Evolutionary conservation across 2,329 filamentous ascomycete genomes (phyloP), one percentile per base, ranked within the genome.

Genomic region (Lachnellula hyalina): DNA sequence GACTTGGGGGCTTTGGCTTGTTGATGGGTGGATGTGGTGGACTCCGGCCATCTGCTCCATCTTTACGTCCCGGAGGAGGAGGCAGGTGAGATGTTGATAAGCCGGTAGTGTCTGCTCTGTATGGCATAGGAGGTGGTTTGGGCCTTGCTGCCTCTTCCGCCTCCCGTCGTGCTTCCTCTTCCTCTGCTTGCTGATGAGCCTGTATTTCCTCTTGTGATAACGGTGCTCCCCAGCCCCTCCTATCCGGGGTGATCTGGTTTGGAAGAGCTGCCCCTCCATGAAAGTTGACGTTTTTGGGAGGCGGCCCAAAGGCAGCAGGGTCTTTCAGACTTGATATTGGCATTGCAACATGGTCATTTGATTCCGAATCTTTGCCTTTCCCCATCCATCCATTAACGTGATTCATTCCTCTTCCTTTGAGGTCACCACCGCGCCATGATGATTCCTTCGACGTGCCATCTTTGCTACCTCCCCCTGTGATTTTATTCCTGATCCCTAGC

Each of bases 281-380:
- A 51, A 65, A 67, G 38, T 65, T 64, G 35, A 66, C 54, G 53
- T 70, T 80, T 66, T 82, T 88, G 1, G 86, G 86, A 41, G 86
- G 86, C 36, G 85, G 84, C 1, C 78, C 85, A 67, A 89, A 89
- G 2, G 79, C 75, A 1, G 77, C 65, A 2, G 84, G 86, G 64
- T 89, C 85, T 70, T 80, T 84, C 19, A 89, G 69, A 2, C 78
- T 75, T 1, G 79, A 75, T 12, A 89, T 68, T 15, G 86, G 85
- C 47, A 75, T 74, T 21, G 64, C 60, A 9, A 60, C 48, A 58
- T 64, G 65, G 35, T 66, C 63, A 2, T 53, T 19, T 46, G 55
- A 57, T 55, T 59, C 61, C 44, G 52, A 23, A 38, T 64, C 58
- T 60, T 68, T 70, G 21, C 61, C 64, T 54, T 69, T 71, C 41